Evolutionary conservation across 2,329 filamentous ascomycete species (phyloP).

Genomic region (Cordyceps cateniannulata): DNA sequence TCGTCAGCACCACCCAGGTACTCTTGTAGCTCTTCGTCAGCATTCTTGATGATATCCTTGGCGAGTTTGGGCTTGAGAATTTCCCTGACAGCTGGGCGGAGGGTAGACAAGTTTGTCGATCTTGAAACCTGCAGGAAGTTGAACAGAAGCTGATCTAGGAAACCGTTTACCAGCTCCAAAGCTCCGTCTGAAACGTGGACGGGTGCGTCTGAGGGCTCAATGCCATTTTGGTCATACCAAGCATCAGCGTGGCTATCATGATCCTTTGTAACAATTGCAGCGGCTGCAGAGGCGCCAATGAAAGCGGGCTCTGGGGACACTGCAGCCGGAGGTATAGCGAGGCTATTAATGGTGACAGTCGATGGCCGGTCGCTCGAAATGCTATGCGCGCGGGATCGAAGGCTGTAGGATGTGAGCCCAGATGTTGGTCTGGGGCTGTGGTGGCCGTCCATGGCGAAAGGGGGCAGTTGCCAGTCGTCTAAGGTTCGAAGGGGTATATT

Average conservation of each 20-base stretch:
- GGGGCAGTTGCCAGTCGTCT: neutral
- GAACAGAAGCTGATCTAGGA: conserved; percentile 89
- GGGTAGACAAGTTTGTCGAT: conserved; percentile 66
- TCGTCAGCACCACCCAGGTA: conserved; percentile 76
- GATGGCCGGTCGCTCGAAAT: conserved; percentile 67
- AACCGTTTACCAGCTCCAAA: conserved; percentile 76
- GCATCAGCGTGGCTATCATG: conserved; percentile 68
- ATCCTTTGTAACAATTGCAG: conserved; percentile 85
- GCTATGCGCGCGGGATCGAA: conserved; percentile 51
- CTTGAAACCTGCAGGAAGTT: conserved; percentile 77
- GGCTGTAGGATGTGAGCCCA: conserved; percentile 27
- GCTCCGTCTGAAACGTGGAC: conserved; percentile 68
- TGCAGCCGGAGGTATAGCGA: conserved; percentile 59
- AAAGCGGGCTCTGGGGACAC: conserved; percentile 77
- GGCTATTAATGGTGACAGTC: conserved; percentile 46
- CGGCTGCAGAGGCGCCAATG: conserved; percentile 80
- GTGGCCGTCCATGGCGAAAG: conserved; percentile 1
- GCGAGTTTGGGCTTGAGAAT: conserved; percentile 86
- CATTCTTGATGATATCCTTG: conserved; percentile 72
- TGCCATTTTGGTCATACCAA: conserved; percentile 62
- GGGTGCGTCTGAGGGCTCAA: conserved; percentile 59
- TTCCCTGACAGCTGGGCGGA: conserved; percentile 78
- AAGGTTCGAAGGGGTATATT: neutral
- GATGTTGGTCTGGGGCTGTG: conserved; percentile 27
- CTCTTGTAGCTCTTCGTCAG: conserved; percentile 80